Percentiles rank a stretch among this genome's conserved stretches.
These are phyloP conservation scores for Xylaria arbuscula DNA, from an alignment of 2,329 filamentous ascomycete genomes.

Conservation along the genomic window DNA sequence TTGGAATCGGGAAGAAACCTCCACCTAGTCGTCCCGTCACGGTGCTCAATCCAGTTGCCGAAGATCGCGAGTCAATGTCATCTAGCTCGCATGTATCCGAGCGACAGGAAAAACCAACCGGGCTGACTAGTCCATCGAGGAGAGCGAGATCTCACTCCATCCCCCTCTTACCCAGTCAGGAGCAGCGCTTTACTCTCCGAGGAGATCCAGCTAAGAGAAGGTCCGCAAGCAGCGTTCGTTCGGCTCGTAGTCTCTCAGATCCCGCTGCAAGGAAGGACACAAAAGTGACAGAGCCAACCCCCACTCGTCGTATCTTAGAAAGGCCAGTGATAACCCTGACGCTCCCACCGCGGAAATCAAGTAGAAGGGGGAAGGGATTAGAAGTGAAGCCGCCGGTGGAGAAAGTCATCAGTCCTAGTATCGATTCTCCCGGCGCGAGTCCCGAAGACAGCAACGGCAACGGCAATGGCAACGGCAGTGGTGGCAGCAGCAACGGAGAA, in stretches of 20 bases:
- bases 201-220: conserved; percentile 14
- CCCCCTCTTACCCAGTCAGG: conserved; percentile 34
- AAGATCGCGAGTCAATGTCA: conserved; percentile 51
- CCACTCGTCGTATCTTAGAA: background rate
- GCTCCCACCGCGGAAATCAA: conserved; percentile 43
- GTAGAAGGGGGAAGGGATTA: conserved; percentile 32
- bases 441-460: conserved; percentile 26
- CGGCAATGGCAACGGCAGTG: conserved; percentile 4
- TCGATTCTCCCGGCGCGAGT: conserved; percentile 16
- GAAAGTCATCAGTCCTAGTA: background rate
- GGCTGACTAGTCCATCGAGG: conserved; percentile 32
- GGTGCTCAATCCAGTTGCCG: conserved; percentile 52
- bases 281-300: background rate
- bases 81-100: conserved; percentile 33
- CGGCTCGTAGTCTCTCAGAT: background rate
- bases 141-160: conserved; percentile 35
- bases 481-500: conserved; percentile 3
- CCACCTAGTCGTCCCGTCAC: conserved; percentile 43
- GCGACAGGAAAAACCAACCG: conserved; percentile 27
- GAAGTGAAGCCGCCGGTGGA: background rate
- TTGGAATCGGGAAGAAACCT: conserved; percentile 33
- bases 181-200: conserved; percentile 35
- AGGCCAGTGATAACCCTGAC: conserved; percentile 30
- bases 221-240: conserved; percentile 15
- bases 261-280: conserved; percentile 8